A percentile compares a stretch with the other conserved stretches of the same genome.
Conservation (phyloP, 805 yeast species). For the Blastobotrys chiropterorum region DNA sequence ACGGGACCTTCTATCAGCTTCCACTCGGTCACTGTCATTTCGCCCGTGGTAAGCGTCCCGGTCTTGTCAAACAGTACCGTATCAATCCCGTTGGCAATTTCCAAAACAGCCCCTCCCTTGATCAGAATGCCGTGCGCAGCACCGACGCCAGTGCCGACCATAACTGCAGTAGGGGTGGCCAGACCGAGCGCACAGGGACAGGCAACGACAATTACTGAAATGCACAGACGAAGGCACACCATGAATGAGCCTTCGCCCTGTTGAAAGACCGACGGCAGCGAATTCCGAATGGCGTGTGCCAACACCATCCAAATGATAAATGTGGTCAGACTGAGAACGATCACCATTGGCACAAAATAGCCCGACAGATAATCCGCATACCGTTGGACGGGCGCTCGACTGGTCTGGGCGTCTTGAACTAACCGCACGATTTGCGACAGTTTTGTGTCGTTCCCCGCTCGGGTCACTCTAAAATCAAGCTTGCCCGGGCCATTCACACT, state of each 20-base stretch:
- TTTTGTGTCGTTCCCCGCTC: constrained; percentile 78
- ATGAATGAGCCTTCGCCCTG: constrained; percentile 51
- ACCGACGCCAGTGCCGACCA: constrained; percentile 98
- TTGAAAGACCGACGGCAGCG: constrained; percentile 44
- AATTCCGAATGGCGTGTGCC: constrained; percentile 30
- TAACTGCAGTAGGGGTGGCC: constrained; percentile 97
- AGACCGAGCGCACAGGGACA: constrained; percentile 98
- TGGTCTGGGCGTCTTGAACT: constrained; percentile 84
- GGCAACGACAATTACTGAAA: constrained; percentile 92
- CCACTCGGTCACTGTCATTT: constrained; percentile 45
- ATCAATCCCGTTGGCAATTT: constrained; percentile 57
- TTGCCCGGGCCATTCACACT: constrained; percentile 78
- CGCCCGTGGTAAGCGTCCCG: constrained; percentile 87
- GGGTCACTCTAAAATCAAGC: constrained; percentile 59
- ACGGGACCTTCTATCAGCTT: not conserved
- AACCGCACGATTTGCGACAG: constrained; percentile 79
- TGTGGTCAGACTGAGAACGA: constrained; percentile 57
- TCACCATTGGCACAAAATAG: constrained; percentile 72
- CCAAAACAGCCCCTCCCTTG: constrained; percentile 89
- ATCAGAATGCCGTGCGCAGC: constrained; percentile 84
- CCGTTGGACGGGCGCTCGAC: constrained; percentile 85
- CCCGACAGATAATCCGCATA: constrained; percentile 83
- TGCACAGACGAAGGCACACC: constrained; percentile 70
- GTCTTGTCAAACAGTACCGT: constrained; percentile 87
- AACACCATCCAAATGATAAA: constrained; percentile 55